Evolutionary conservation across 2,329 filamentous ascomycete genomes (phyloP).

Genomic region (Aspergillus udagawae): DNA sequence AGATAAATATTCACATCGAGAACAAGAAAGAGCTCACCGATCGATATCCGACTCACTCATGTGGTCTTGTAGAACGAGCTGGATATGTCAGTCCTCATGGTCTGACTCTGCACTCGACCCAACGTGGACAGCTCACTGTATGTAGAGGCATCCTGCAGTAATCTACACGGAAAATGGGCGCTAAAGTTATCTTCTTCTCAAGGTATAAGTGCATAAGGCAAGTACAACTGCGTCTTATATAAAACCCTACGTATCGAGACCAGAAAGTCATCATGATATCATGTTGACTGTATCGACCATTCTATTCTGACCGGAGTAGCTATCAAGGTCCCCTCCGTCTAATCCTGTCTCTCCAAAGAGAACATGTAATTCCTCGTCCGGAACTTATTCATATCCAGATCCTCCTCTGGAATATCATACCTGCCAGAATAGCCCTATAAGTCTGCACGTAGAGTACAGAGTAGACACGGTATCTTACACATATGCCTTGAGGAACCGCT

Average conservation of each 20-base stretch:
- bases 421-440: background rate
- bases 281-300: background rate
- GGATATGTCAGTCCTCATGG: background rate
- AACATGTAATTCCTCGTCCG: background rate
- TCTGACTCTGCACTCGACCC: background rate
- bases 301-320: background rate
- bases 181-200: background rate
- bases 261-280: background rate
- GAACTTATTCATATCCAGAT: background rate
- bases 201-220: background rate
- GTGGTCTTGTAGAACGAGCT: slow-evolving; percentile 9
- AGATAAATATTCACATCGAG: background rate
- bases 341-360: background rate
- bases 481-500: background rate
- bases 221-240: background rate
- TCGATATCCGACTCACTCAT: slow-evolving; percentile 12
- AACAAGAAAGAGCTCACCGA: slow-evolving; percentile 4
- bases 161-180: background rate
- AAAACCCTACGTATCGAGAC: background rate
- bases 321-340: background rate
- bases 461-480: background rate
- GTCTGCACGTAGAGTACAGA: background rate
- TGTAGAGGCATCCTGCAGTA: background rate
- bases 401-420: background rate
- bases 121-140: background rate